Evolutionary conservation across 495 filamentous ascomycete genomes (phyloP).

Genomic region (Gamarada debralockiae): DNA sequence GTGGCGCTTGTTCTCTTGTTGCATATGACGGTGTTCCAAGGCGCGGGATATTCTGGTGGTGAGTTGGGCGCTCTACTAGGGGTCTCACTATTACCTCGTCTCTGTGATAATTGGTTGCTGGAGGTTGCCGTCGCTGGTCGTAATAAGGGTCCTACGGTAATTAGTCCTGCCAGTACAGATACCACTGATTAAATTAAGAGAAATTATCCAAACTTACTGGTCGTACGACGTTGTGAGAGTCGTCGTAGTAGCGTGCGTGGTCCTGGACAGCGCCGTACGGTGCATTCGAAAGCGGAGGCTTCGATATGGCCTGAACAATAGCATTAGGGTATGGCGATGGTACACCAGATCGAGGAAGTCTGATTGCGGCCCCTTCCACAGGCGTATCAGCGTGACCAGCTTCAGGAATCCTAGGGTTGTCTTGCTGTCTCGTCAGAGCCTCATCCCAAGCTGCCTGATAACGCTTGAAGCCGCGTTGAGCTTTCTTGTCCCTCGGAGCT

Average conservation of each 20-base stretch:
- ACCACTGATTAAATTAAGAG: background rate
- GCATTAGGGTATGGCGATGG: background rate
- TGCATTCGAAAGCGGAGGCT: too few species aligned
- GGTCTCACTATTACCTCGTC: constrained; percentile 24
- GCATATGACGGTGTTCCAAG: constrained; percentile 5
- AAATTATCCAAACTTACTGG: constrained; percentile 14
- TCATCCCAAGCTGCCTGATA: constrained; percentile 36
- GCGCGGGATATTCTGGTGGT: constrained; percentile 14
- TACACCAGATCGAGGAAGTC: background rate
- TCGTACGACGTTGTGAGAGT: background rate
- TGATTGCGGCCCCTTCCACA: background rate
- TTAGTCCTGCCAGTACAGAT: constrained; percentile 12
- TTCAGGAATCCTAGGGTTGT: background rate
- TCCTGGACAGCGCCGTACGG: background rate
- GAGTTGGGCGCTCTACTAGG: constrained; percentile 11
- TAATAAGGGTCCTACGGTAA: constrained; percentile 10
- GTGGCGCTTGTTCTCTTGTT: constrained; percentile 13
- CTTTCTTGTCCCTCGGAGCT: constrained; percentile 19
- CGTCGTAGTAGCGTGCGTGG: background rate
- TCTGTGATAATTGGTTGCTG: constrained; percentile 2
- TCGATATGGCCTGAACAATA: background rate
- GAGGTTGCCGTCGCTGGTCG: constrained; percentile 8
- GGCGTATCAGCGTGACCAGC: background rate
- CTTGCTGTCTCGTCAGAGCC: constrained; percentile 28
- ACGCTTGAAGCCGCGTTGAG: constrained; percentile 33